Percentiles rank a stretch among this genome's conserved stretches.
Evolutionary conservation across 2,329 filamentous ascomycete species (phyloP).

Genomic region (Macroventuria anomochaeta): DNA sequence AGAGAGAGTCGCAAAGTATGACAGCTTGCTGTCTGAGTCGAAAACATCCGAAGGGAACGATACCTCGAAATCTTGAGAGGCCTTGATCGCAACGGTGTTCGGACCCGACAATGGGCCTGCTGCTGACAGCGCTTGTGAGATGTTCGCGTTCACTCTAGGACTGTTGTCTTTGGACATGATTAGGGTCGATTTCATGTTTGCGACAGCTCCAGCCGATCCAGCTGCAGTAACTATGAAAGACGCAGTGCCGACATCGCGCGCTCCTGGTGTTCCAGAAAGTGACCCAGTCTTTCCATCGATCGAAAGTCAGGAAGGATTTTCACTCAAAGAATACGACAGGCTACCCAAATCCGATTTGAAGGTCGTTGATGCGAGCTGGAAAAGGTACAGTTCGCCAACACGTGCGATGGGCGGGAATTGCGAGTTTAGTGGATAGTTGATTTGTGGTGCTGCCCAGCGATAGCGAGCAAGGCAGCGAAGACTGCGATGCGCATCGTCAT

Average conservation of each 20-base stretch:
- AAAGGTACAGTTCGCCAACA: constrained; percentile 69
- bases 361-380: constrained; percentile 75
- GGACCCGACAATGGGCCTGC: constrained; percentile 67
- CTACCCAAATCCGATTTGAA: constrained; percentile 66
- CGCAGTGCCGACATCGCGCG: constrained; percentile 63
- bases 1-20: constrained; percentile 77
- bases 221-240: constrained; percentile 72
- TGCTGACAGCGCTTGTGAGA: constrained; percentile 63
- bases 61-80: constrained; percentile 47
- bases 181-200: constrained; percentile 70
- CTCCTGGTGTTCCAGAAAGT: constrained; percentile 73
- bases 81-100: constrained; percentile 58
- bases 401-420: constrained; percentile 83
- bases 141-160: constrained; percentile 62
- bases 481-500: constrained; percentile 27
- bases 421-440: constrained; percentile 78
- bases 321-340: constrained; percentile 70
- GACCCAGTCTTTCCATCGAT: constrained; percentile 70
- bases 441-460: constrained; percentile 41
- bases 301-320: constrained; percentile 75
- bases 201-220: constrained; percentile 66
- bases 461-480: constrained; percentile 24
- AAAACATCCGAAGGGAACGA: constrained; percentile 65
- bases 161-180: constrained; percentile 68
- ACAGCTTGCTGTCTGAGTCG: constrained; percentile 60